These are phyloP conservation scores for Stenocarpella maydis DNA, from an alignment of 2,329 filamentous ascomycete species.

Conservation along the genomic window DNA sequence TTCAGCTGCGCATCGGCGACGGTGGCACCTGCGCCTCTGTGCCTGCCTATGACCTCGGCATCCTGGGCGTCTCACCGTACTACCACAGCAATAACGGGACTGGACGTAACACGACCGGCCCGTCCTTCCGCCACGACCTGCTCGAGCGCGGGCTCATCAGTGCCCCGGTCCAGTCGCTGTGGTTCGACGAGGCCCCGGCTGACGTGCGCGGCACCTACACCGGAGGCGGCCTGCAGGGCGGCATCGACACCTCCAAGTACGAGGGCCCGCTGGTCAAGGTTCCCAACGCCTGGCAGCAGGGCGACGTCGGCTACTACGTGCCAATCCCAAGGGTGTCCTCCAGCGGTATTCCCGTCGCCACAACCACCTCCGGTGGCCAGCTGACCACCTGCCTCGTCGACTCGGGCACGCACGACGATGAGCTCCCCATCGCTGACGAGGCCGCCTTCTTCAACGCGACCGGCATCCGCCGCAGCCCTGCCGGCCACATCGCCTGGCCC, in stretches of 20 bases:
- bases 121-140: slow-evolving; percentile 45
- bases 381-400: slow-evolving; percentile 43
- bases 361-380: slow-evolving; percentile 31
- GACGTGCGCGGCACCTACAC: slow-evolving; percentile 39
- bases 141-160: slow-evolving; percentile 41
- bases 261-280: slow-evolving; percentile 44
- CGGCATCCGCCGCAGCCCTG: slow-evolving; percentile 35
- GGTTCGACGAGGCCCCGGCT: slow-evolving; percentile 44
- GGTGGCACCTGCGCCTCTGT: slow-evolving; percentile 33
- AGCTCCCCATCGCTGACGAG: slow-evolving; percentile 37
- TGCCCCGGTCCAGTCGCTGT: slow-evolving; percentile 44
- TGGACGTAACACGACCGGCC: slow-evolving; percentile 37
- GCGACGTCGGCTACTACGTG: slow-evolving; percentile 38
- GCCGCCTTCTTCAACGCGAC: slow-evolving; percentile 38
- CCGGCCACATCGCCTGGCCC: slow-evolving; percentile 40
- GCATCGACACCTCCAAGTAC: slow-evolving; percentile 46
- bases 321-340: slow-evolving; percentile 38
- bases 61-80: slow-evolving; percentile 43
- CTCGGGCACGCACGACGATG: slow-evolving; percentile 43
- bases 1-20: slow-evolving; percentile 37
- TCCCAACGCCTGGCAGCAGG: slow-evolving; percentile 22
- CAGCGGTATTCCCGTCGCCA: slow-evolving; percentile 36
- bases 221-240: slow-evolving; percentile 45
- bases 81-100: slow-evolving; percentile 30
- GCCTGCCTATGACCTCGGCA: slow-evolving; percentile 42